A percentile compares a stretch with the other conserved stretches of the same genome.
phyloP scores from a whole-genome alignment of 177 flowering plant species.

The Telopea speciosissima region DNA sequence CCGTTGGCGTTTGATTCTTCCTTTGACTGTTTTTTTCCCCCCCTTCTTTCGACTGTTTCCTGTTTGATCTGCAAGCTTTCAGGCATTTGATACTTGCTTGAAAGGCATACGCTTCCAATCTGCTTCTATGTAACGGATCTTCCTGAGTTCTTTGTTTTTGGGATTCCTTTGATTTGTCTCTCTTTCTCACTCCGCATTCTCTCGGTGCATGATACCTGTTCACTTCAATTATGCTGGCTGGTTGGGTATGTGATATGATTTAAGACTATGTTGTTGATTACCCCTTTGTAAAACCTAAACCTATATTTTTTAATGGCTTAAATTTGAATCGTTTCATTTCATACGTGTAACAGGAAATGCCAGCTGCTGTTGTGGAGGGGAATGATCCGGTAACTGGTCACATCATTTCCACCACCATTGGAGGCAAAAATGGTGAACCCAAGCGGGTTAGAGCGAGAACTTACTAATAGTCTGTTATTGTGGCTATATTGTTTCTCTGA shows the following conservation, averaged over 20 bases:
- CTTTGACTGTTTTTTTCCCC: not conserved
- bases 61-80: conserved; percentile 20
- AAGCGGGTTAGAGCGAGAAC: conserved; percentile 44
- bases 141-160: not conserved
- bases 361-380: conserved; percentile 61
- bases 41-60: conserved; percentile 4
- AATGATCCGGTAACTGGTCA: conserved; percentile 85
- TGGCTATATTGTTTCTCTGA: not conserved
- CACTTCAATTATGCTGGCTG: not conserved
- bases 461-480: not conserved
- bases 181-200: too few relatives aligned
- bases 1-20: conserved; percentile 22
- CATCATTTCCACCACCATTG: conserved; percentile 86
- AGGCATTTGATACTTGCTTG: conserved; percentile 34
- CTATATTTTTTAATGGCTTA: not conserved
- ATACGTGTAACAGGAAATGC: conserved; percentile 55
- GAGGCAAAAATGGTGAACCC: conserved; percentile 92
- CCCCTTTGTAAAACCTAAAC: not conserved
- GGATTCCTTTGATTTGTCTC: not conserved
- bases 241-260: not conserved
- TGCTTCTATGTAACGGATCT: conserved; percentile 11
- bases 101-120: conserved; percentile 11
- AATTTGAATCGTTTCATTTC: conserved; percentile 9
- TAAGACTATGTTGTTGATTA: not conserved
- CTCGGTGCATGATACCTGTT: too few relatives aligned